Conservation (phyloP, 306 rosid species). For the Ormosia semicastrata region DNA sequence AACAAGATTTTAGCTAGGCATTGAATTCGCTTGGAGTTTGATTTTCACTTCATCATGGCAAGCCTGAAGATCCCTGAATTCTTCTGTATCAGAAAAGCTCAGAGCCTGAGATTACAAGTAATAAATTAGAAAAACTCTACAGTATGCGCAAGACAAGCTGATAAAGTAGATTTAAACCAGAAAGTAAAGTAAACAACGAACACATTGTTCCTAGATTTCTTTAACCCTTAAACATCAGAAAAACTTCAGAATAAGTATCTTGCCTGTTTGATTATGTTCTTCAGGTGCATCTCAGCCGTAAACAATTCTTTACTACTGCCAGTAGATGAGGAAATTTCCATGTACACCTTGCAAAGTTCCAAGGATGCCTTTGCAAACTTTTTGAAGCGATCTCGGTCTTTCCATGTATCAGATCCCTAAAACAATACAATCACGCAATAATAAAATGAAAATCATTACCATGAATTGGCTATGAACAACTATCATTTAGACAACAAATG, state of each 20-base stretch:
- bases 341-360: slow-evolving; percentile 83
- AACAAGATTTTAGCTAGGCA: slow-evolving; percentile 25
- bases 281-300: slow-evolving; percentile 87
- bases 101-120: slow-evolving; percentile 46
- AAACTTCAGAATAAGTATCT: slow-evolving; percentile 20
- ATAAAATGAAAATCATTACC: not conserved
- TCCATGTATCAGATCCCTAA: slow-evolving; percentile 93
- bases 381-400: slow-evolving; percentile 60
- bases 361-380: slow-evolving; percentile 80
- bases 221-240: slow-evolving; percentile 2
- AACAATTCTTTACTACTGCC: slow-evolving; percentile 62
- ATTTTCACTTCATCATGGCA: slow-evolving; percentile 54
- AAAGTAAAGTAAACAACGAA: not conserved
- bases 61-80: slow-evolving; percentile 60
- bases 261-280: slow-evolving; percentile 79
- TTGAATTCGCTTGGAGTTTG: slow-evolving; percentile 43
- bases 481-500: not conserved
- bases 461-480: slow-evolving; percentile 9
- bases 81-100: slow-evolving; percentile 62
- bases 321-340: slow-evolving; percentile 65
- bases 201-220: not conserved
- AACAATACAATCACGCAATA: slow-evolving; percentile 1
- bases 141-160: not conserved
- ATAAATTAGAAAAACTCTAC: not conserved
- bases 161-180: not conserved